Evolutionary conservation across 257 asterid genomes (phyloP).

Genomic region (Primulina tabacum): DNA sequence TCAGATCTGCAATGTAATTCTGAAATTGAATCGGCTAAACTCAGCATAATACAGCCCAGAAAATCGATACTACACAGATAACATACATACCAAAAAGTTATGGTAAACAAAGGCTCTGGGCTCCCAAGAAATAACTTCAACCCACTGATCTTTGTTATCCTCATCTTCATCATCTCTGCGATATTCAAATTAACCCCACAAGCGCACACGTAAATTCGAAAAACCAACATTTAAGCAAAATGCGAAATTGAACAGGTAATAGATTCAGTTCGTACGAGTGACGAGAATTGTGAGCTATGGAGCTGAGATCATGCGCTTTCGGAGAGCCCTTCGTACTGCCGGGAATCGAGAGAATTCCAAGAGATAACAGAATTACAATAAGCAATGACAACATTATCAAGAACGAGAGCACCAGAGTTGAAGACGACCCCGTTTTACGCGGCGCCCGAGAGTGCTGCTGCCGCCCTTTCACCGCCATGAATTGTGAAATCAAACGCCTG

Average conservation of each 20-base stretch:
- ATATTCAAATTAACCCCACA: conserved; percentile 16
- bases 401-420: conserved; percentile 43
- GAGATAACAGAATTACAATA: conserved; percentile 44
- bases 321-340: conserved; percentile 46
- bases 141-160: conserved; percentile 78
- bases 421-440: conserved; percentile 50
- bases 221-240: background rate
- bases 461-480: conserved; percentile 74
- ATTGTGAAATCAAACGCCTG: conserved; percentile 15
- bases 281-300: conserved; percentile 52
- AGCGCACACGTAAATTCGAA: background rate
- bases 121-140: conserved; percentile 89
- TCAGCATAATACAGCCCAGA: background rate
- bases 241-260: conserved; percentile 7
- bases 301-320: conserved; percentile 67
- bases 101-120: conserved; percentile 88
- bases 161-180: conserved; percentile 56
- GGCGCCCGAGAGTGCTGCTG: conserved; percentile 42
- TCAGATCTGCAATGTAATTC: conserved; percentile 21
- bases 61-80: conserved; percentile 8
- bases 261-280: conserved; percentile 41
- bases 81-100: conserved; percentile 64
- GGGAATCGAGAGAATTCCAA: conserved; percentile 63
- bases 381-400: conserved; percentile 52
- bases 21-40: background rate